Evolutionary conservation across 2,329 filamentous ascomycete genomes (phyloP), one percentile per base, ranked within the genome.

Genomic region (Aspergillus intermedius): DNA sequence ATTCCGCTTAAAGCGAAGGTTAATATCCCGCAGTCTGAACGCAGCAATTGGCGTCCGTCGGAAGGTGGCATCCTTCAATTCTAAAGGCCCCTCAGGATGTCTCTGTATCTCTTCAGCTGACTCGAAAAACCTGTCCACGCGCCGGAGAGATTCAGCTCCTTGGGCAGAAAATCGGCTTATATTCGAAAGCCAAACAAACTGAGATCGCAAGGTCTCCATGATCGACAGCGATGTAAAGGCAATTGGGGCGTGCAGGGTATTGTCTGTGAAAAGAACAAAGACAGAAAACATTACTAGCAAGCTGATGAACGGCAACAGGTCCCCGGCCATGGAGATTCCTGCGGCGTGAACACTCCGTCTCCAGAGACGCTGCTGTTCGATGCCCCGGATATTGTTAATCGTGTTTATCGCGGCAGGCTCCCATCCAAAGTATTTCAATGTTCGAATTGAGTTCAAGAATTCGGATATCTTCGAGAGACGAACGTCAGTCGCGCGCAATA

Each of bases 341-440:
- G 53, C 52, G 9, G 54, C 54, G 47, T 78, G 67, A 15, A 81
- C 60, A 5, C 75, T 75, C 19, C 79, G 70, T 5, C 61, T 67
- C 79, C 80, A 82, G 19, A 81, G 70, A 34, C 74, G 72, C 39
- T 73, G 74, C 52, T 81, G 79, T 57, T 82, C 80, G 2, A 69
- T 64, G 12, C 65, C 59, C 2, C 80, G 75, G 9, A 77, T 71
- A 4, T 71, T 64, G 25, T 77, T 70, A 48, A 82, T 75, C 45
- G 72, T 74, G n/a, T 74, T 66, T 9, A 74, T 71, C 52, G 79
- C 74, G 28, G 76, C 71, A 15, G 73, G 70, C 57, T 82, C 79
- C 80, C 79, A 82, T 2, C 77, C 77, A 60, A 82, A 81, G 54
- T 81, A 82, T 57, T 82, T 82, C 63, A 82, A 75, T 13, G 77